phyloP scores from a whole-genome alignment of 1,284 basidiomycete genomes.

The Rhodotorula sp. region DNA sequence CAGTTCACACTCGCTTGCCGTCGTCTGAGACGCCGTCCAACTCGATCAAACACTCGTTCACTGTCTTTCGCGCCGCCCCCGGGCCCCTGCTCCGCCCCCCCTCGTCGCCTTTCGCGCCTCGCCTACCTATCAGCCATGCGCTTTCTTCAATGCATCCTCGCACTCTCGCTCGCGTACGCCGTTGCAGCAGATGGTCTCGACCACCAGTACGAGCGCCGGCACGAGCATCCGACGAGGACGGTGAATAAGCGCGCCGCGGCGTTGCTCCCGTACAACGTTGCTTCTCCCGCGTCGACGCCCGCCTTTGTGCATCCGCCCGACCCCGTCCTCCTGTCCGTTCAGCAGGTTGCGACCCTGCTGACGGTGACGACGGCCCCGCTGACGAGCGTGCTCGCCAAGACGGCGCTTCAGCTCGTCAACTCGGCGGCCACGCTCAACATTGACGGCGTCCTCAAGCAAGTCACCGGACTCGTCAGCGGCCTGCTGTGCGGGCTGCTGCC shows the following conservation, averaged over 20 bases:
- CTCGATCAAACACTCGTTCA: no score
- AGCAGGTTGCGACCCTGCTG: conserved; percentile 6
- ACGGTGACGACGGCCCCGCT: conserved; percentile 7
- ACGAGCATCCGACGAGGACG: background rate
- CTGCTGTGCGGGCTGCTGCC: conserved; percentile 7
- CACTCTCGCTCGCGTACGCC: no score
- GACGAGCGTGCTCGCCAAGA: background rate
- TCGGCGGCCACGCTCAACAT: conserved; percentile 6
- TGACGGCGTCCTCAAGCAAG: conserved; percentile 8
- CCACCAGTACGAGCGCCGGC: no score
- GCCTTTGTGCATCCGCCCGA: conserved; percentile 5
- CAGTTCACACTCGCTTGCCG: no score
- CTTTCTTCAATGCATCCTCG: no score
- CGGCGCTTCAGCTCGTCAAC: background rate
- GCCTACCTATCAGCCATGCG: no score
- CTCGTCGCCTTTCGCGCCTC: no score
- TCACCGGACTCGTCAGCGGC: background rate
- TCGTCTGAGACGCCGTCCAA: no score
- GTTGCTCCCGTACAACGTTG: conserved; percentile 6
- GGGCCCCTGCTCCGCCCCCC: no score
- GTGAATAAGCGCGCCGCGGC: background rate
- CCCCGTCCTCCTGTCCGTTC: background rate
- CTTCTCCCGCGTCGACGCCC: conserved; percentile 12
- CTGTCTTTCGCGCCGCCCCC: no score
- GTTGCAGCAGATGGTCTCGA: no score